These are phyloP conservation scores for Epipyxis sp. DNA, from an alignment of 108 stramenopile species.

Conservation along the genomic window DNA sequence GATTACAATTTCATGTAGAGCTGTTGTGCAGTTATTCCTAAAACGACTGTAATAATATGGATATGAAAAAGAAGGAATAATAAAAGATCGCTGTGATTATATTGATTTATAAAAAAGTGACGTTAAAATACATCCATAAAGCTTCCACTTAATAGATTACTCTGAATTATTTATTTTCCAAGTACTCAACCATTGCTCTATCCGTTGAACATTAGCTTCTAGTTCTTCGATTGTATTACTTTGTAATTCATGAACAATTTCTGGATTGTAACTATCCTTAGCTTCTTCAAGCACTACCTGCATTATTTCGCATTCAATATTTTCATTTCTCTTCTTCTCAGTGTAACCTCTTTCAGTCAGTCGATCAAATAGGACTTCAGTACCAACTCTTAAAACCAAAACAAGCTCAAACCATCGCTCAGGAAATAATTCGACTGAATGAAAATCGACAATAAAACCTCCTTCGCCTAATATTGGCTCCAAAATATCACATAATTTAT, in stretches of 20 bases:
- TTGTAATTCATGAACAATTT: conserved; percentile 66
- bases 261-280: conserved; percentile 70
- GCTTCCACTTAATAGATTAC: too few species aligned
- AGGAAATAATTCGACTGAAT: conserved; percentile 81
- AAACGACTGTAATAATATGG: too few species aligned
- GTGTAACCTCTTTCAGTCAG: conserved; percentile 73
- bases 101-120: too few species aligned
- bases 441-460: conserved; percentile 84
- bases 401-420: conserved; percentile 95
- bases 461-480: conserved; percentile 57
- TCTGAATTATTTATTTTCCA: conserved; percentile 25
- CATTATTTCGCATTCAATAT: conserved; percentile 82
- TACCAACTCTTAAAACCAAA: conserved; percentile 72
- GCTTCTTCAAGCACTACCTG: conserved; percentile 85
- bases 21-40: too few species aligned
- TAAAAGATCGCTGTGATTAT: too few species aligned
- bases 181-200: conserved; percentile 39
- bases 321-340: conserved; percentile 78
- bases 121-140: too few species aligned
- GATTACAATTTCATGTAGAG: too few species aligned
- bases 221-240: conserved; percentile 53
- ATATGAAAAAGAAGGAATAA: too few species aligned
- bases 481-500: conserved; percentile 76
- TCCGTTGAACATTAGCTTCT: conserved; percentile 43
- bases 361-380: conserved; percentile 81